Evolutionary conservation across 73 alveolate genomes (phyloP).

Genomic region (Diophrys appendiculata): DNA sequence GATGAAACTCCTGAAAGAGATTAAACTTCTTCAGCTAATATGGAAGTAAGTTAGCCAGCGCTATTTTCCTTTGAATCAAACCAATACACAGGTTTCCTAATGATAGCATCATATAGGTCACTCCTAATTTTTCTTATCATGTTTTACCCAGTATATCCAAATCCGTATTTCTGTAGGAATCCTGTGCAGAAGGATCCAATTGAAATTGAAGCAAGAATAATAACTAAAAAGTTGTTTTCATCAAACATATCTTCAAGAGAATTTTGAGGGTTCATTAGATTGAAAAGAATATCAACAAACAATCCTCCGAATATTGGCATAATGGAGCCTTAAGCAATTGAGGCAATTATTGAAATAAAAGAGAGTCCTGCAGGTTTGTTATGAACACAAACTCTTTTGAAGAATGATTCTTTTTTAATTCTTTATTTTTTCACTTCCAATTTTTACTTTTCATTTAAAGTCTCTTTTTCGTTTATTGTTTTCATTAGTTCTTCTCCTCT

Average conservation of each 20-base stretch:
- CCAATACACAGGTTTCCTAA: slow-evolving; percentile 45
- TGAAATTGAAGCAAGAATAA: neutral
- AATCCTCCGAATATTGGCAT: neutral
- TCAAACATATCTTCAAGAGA: too few relatives aligned
- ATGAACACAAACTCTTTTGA: slow-evolving; percentile 46
- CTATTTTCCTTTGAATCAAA: slow-evolving; percentile 46
- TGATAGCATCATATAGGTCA: slow-evolving; percentile 16
- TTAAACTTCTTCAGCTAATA: slow-evolving; percentile 32
- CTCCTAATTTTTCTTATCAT: slow-evolving; percentile 28
- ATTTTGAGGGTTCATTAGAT: slow-evolving; percentile 77
- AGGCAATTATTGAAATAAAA: neutral
- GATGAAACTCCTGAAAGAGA: slow-evolving; percentile 42
- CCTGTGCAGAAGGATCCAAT: slow-evolving; percentile 5
- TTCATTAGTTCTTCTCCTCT: too few relatives aligned
- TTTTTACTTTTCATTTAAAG: slow-evolving; percentile 17
- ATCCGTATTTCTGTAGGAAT: slow-evolving; percentile 1
- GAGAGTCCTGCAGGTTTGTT: slow-evolving; percentile 21
- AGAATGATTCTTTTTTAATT: slow-evolving; percentile 60
- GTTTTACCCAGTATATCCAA: slow-evolving; percentile 23
- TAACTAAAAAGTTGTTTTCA: slow-evolving; percentile 23
- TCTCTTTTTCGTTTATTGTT: slow-evolving; percentile 74
- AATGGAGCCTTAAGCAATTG: neutral
- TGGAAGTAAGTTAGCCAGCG: slow-evolving; percentile 31
- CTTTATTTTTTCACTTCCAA: neutral
- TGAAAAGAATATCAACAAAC: slow-evolving; percentile 57